Conservation (phyloP, 768 basidiomycete genomes). For the Cyclocybe aegerita region DNA sequence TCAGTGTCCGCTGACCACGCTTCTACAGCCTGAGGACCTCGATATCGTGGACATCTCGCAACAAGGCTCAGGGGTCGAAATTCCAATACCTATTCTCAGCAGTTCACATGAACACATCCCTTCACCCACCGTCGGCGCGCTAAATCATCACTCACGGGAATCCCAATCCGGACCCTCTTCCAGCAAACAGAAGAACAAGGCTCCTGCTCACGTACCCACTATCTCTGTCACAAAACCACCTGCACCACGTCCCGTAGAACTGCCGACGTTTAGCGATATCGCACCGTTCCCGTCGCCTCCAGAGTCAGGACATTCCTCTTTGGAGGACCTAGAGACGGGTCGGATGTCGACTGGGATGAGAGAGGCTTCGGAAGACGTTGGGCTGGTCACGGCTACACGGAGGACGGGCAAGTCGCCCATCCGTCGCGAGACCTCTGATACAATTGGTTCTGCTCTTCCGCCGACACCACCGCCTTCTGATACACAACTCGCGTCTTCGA, state of each 20-base stretch:
- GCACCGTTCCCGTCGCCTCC: slow-evolving; percentile 42
- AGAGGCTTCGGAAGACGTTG: slow-evolving; percentile 24
- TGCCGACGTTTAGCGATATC: slow-evolving; percentile 68
- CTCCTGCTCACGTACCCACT: slow-evolving; percentile 39
- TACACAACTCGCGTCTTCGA: slow-evolving; percentile 14
- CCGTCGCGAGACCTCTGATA: slow-evolving; percentile 23
- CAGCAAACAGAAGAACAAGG: slow-evolving; percentile 5
- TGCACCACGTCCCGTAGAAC: slow-evolving; percentile 64
- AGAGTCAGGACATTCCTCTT: slow-evolving; percentile 42
- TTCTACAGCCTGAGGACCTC: slow-evolving; percentile 25
- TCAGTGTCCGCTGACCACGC: background rate
- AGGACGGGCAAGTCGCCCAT: slow-evolving; percentile 20
- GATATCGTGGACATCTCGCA: slow-evolving; percentile 42
- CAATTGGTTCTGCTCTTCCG: slow-evolving; percentile 18
- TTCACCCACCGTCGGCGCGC: slow-evolving; percentile 23
- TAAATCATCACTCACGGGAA: slow-evolving; percentile 15
- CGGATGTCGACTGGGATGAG: slow-evolving; percentile 34
- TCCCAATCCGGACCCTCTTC: slow-evolving; percentile 16
- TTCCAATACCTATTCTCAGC: slow-evolving; percentile 63
- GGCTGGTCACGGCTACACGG: slow-evolving; percentile 21
- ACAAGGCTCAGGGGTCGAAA: slow-evolving; percentile 49
- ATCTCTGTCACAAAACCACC: slow-evolving; percentile 72
- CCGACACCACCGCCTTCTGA: slow-evolving; percentile 18
- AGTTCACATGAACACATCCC: slow-evolving; percentile 36
- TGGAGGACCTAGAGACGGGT: slow-evolving; percentile 52